Evolutionary conservation across 345 rosid species (phyloP), one percentile per base, ranked within the genome.

Genomic region (Bretschneidera sinensis): DNA sequence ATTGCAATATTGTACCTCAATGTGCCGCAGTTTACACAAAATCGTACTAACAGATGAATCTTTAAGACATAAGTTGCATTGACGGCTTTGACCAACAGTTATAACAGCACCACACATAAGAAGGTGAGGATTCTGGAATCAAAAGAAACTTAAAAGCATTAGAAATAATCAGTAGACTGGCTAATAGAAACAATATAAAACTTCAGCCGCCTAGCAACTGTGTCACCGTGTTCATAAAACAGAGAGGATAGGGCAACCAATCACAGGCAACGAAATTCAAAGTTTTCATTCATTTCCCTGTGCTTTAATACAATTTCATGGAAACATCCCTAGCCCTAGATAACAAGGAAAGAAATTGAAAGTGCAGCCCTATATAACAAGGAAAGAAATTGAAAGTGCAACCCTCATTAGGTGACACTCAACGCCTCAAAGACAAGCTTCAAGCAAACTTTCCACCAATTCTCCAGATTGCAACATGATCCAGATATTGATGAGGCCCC

Each of bases 1-100:
- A 43, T 24, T 53, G 3, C 17, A 47, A 55, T 54, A 21, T 14
- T 5, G 51, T 91, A 95, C 99, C 88, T 85, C 91, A 45, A 80
- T 48, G 65, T 83, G 99, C 78, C 61, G 86, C 67, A 95, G 62
- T 71, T 75, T 84, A 75, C 99, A 95, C 67, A 95, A 84, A 47
- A 57, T 55, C 56, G 59, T 62, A 64, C 83, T 86, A 22, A 84
- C 57, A 23, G 78, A 65, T 34, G 85, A 75, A 68, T 90, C 99
- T 82, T 76, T 76, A 62, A 95, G 78, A 57, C 78, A 79, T 68
- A 95, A 77, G 74, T 95, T 82, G 56, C 96, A 86, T 14, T 73
- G 78, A 15, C 83, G 83, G 57, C 74, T 67, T 71, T 85, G 95
- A 59, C 99, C 99, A 68, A 91, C 87, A 23, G 89, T 80, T 68